Conservation (phyloP, 805 yeast species). For the Pichia exigua region DNA sequence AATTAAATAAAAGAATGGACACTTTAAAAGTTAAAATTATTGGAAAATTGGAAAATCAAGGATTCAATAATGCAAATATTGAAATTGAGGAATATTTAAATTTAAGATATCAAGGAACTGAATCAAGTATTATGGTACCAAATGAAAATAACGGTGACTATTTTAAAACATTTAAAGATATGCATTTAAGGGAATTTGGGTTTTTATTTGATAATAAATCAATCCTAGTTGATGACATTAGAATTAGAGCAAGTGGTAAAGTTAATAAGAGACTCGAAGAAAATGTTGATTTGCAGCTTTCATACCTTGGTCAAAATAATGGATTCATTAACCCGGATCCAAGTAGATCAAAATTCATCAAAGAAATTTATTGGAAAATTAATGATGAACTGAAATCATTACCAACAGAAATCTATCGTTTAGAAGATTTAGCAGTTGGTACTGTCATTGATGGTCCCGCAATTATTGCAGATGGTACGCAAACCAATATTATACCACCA, state of each 20-base stretch:
- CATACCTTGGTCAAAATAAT: conserved; percentile 23
- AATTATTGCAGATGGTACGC: conserved; percentile 71
- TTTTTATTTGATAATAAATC: conserved; percentile 47
- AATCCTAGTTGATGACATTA: conserved; percentile 61
- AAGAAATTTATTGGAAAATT: conserved; percentile 52
- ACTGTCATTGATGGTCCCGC: conserved; percentile 60
- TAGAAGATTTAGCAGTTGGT: conserved; percentile 50
- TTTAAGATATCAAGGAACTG: conserved; percentile 83
- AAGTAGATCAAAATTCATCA: conserved; percentile 28
- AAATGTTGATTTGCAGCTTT: conserved; percentile 45
- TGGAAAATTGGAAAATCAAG: conserved; percentile 41
- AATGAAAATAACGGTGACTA: conserved; percentile 27
- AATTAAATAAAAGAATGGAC: conserved; percentile 39
- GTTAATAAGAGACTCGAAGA: conserved; percentile 35
- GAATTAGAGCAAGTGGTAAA: conserved; percentile 70
- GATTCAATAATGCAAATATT: conserved; percentile 39
- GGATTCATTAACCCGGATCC: conserved; percentile 18
- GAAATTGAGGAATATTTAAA: conserved; percentile 60
- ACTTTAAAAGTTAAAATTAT: conserved; percentile 37
- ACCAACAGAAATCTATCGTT: conserved; percentile 46
- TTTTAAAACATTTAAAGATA: conserved; percentile 38
- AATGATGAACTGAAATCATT: conserved; percentile 28
- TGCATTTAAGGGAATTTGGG: conserved; percentile 68
- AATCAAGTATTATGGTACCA: conserved; percentile 70
- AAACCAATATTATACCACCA: conserved; percentile 70